A percentile compares a stretch with the other conserved stretches of the same genome.
Evolutionary conservation across 345 rosid genomes (phyloP).

Genomic region (Lagerstroemia speciosa): DNA sequence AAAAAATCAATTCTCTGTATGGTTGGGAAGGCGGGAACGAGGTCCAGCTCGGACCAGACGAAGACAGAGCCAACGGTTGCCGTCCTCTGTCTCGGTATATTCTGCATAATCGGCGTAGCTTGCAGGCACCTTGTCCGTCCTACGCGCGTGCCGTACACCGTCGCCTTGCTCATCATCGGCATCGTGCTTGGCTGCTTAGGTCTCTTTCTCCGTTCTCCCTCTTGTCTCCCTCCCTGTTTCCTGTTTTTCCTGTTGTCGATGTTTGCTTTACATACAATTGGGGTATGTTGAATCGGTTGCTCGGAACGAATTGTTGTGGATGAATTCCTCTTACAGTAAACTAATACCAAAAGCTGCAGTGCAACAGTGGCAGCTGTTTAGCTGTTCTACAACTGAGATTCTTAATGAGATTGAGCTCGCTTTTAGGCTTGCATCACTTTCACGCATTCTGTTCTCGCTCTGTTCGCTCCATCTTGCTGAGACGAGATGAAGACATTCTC

Average conservation of each 20-base stretch:
- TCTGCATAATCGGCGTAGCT: conserved; percentile 69
- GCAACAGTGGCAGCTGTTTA: not conserved
- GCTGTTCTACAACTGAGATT: not conserved
- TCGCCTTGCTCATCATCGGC: conserved; percentile 77
- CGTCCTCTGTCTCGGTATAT: conserved; percentile 62
- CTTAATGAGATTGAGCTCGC: not conserved
- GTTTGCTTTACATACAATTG: no score
- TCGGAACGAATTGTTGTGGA: no score
- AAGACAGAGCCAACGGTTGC: conserved; percentile 39
- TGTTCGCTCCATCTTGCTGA: no score
- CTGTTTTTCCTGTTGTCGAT: no score
- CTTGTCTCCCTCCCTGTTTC: no score
- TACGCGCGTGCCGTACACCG: conserved; percentile 86
- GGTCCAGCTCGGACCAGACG: not conserved
- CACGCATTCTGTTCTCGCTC: no score
- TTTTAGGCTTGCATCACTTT: no score
- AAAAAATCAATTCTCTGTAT: no score
- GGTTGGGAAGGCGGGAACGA: no score
- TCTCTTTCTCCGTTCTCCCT: conserved; percentile 8
- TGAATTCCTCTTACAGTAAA: not conserved
- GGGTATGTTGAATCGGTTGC: no score
- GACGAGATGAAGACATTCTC: no score
- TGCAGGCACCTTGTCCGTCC: conserved; percentile 66
- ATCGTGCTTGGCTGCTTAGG: conserved; percentile 78
- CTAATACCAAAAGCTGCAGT: not conserved